Conservation (phyloP, 1,284 basidiomycete genomes). For the Malassezia nana region DNA sequence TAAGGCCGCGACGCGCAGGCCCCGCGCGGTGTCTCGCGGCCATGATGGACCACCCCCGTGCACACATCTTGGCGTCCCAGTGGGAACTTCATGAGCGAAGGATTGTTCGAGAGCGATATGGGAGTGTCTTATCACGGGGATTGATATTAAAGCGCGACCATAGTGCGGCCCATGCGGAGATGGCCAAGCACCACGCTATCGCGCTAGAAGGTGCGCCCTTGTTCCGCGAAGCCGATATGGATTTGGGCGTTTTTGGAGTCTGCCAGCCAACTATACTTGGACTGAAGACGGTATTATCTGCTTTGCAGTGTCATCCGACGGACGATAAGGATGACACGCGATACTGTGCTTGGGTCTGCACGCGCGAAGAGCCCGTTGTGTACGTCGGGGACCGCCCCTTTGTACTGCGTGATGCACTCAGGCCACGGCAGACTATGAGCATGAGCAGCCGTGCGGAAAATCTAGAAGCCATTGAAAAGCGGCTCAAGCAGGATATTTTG, state of each 20-base stretch:
- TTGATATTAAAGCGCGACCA: constrained; percentile 77
- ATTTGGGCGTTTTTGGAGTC: constrained; percentile 44
- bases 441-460: constrained; percentile 87
- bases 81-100: constrained; percentile 22
- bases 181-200: constrained; percentile 49
- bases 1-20: background rate
- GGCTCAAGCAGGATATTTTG: constrained; percentile 80
- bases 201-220: constrained; percentile 84
- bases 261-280: constrained; percentile 92
- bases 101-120: constrained; percentile 74
- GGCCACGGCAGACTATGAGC: constrained; percentile 68
- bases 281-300: constrained; percentile 76
- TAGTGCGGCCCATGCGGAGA: constrained; percentile 6
- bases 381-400: constrained; percentile 90
- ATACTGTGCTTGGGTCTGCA: constrained; percentile 53
- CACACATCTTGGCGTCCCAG: constrained; percentile 3
- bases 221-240: constrained; percentile 63
- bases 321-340: constrained; percentile 4
- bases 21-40: background rate
- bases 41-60: background rate
- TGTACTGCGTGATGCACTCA: constrained; percentile 81
- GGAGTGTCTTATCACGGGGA: constrained; percentile 77
- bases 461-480: constrained; percentile 83
- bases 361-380: constrained; percentile 75
- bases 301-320: constrained; percentile 55